Conservation (phyloP, 768 basidiomycete genomes). For the Pisolithus tinctorius region DNA sequence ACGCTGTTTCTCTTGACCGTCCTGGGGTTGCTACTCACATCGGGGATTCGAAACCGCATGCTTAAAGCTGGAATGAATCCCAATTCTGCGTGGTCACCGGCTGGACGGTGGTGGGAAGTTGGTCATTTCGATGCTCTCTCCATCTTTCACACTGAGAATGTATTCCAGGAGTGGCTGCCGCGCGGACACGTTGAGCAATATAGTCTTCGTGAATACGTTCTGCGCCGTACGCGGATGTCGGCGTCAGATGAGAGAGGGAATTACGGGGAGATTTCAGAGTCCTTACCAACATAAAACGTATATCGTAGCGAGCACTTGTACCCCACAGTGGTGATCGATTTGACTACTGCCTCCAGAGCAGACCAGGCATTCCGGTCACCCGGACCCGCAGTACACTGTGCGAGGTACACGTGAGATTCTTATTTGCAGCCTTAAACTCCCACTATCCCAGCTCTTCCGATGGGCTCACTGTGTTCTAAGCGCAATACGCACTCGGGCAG, state of each 20-base stretch:
- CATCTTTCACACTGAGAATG: constrained; percentile 10
- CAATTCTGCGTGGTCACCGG: constrained; percentile 54
- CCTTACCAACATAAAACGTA: constrained; percentile 17
- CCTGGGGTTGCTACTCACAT: constrained; percentile 77
- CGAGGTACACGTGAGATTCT: too few species aligned
- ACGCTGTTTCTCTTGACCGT: constrained; percentile 86
- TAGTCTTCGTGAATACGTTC: constrained; percentile 33
- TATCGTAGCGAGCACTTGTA: neutral
- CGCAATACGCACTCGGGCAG: constrained; percentile 33
- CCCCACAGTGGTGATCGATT: too few species aligned
- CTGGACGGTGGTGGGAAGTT: constrained; percentile 83
- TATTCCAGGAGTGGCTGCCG: constrained; percentile 33
- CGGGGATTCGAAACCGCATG: constrained; percentile 80
- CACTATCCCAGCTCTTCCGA: constrained; percentile 10
- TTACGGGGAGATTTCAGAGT: constrained; percentile 39
- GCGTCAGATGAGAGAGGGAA: constrained; percentile 31
- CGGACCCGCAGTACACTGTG: too few species aligned
- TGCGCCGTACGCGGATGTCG: constrained; percentile 9
- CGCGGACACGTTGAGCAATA: constrained; percentile 49
- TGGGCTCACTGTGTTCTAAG: constrained; percentile 60
- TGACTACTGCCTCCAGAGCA: too few species aligned
- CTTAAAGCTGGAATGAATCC: constrained; percentile 67
- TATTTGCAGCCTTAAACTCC: too few species aligned
- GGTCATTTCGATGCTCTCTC: constrained; percentile 20
- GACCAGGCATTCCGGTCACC: too few species aligned